Percentiles rank a stretch among this genome's conserved stretches.
Conservation (phyloP, 1,284 basidiomycete species). For the Naganishia liquefaciens region DNA sequence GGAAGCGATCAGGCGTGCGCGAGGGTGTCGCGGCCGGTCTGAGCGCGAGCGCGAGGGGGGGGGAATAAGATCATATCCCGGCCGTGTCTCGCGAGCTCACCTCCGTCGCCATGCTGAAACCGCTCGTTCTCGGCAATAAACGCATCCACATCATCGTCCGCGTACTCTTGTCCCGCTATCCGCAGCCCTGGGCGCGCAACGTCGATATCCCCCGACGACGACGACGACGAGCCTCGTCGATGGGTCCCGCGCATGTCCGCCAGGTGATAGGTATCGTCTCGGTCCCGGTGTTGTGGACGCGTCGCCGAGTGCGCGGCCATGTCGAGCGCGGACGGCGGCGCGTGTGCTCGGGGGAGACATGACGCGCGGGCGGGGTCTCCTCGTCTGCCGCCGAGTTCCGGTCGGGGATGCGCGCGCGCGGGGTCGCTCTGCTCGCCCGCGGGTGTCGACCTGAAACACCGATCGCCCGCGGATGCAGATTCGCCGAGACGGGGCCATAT, state of each 20-base stretch:
- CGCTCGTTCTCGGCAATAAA: slow-evolving; percentile 39
- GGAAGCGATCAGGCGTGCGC: slow-evolving; percentile 42
- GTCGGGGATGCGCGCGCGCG: no score
- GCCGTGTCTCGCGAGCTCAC: neutral
- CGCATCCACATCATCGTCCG: slow-evolving; percentile 39
- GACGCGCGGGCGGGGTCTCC: no score
- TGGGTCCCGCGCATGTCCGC: neutral
- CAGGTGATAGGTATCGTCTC: slow-evolving; percentile 3
- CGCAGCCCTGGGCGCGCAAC: no score
- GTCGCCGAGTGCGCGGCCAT: neutral
- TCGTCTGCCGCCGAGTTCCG: no score
- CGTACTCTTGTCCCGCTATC: slow-evolving; percentile 22
- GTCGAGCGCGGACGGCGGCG: neutral
- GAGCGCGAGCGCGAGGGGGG: neutral
- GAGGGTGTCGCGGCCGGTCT: neutral
- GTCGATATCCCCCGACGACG: neutral
- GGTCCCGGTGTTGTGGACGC: neutral
- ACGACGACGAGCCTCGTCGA: neutral
- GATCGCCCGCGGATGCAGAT: no score
- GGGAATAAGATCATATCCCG: neutral
- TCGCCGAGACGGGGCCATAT: no score
- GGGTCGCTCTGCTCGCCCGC: no score
- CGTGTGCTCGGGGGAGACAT: no score
- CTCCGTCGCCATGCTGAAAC: neutral
- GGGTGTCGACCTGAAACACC: no score